Conservation (phyloP, 2,329 filamentous ascomycete species). For the Myriosclerotinia curreyana region DNA sequence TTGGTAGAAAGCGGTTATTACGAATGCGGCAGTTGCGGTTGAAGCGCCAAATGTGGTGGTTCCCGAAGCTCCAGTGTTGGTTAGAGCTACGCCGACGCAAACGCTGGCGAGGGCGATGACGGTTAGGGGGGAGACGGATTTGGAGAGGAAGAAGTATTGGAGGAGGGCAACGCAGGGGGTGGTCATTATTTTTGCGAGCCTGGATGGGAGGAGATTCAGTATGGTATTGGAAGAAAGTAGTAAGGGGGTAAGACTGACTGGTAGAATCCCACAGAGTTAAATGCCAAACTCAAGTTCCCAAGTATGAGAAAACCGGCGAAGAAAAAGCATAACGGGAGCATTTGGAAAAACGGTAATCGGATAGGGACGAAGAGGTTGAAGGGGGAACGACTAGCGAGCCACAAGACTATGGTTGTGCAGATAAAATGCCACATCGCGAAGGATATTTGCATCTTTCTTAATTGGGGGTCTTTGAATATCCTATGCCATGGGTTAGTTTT, state of each 20-base stretch:
- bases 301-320: constrained; percentile 48
- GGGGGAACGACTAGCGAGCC: constrained; percentile 42
- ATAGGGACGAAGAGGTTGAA: constrained; percentile 47
- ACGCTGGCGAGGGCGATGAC: constrained; percentile 43
- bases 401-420: constrained; percentile 45
- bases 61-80: constrained; percentile 43
- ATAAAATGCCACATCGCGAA: constrained; percentile 50
- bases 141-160: constrained; percentile 45
- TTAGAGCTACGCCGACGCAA: constrained; percentile 46
- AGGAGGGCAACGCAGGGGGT: constrained; percentile 47
- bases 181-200: constrained; percentile 48
- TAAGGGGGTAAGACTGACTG: constrained; percentile 35
- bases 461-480: constrained; percentile 45
- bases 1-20: constrained; percentile 47
- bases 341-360: constrained; percentile 44
- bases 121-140: constrained; percentile 43
- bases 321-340: constrained; percentile 47
- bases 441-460: constrained; percentile 46
- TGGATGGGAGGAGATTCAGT: constrained; percentile 17
- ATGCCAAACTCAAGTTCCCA: constrained; percentile 46
- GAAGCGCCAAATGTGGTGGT: constrained; percentile 44
- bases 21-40: constrained; percentile 45
- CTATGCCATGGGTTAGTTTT: constrained; percentile 32
- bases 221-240: neutral
- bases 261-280: constrained; percentile 48